A percentile compares a stretch with the other conserved stretches of the same genome.
Conservation (phyloP, 164 flowering plant species). For the Brasenia schreberi region DNA sequence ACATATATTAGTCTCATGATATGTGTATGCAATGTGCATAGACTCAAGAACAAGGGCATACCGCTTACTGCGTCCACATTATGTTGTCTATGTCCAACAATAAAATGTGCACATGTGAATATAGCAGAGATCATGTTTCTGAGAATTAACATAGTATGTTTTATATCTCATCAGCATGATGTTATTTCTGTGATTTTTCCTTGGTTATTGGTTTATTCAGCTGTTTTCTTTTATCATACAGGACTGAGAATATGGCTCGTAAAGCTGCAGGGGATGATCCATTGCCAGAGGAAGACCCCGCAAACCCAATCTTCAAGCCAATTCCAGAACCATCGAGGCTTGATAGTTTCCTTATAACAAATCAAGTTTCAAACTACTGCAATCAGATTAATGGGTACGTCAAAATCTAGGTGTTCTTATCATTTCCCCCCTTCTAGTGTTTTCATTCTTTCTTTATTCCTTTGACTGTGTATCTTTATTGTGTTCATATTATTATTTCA, state of each 20-base stretch:
- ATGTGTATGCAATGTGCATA: too few relatives aligned
- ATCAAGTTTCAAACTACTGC: conserved; percentile 35
- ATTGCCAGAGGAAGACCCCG: conserved; percentile 92
- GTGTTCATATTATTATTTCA: too few relatives aligned
- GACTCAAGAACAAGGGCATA: too few relatives aligned
- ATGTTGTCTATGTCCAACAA: not conserved
- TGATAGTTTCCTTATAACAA: conserved; percentile 35
- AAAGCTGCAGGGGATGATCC: conserved; percentile 94
- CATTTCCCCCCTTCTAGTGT: not conserved
- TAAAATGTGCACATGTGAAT: not conserved
- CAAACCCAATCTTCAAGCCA: conserved; percentile 87
- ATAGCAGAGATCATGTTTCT: not conserved
- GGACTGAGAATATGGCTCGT: conserved; percentile 87
- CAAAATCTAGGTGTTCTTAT: not conserved
- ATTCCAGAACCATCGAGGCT: conserved; percentile 90
- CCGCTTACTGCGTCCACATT: too few relatives aligned
- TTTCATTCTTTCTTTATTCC: not conserved
- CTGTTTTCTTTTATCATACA: conserved; percentile 7
- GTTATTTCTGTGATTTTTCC: not conserved
- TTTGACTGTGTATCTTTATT: not conserved
- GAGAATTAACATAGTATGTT: too few relatives aligned
- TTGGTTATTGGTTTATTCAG: not conserved
- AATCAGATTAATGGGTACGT: conserved; percentile 52
- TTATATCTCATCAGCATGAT: too few relatives aligned
- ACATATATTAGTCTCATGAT: too few relatives aligned